Base-by-base conservation (phyloP, 768 basidiomycete species). In the Tricholoma terreum region DNA sequence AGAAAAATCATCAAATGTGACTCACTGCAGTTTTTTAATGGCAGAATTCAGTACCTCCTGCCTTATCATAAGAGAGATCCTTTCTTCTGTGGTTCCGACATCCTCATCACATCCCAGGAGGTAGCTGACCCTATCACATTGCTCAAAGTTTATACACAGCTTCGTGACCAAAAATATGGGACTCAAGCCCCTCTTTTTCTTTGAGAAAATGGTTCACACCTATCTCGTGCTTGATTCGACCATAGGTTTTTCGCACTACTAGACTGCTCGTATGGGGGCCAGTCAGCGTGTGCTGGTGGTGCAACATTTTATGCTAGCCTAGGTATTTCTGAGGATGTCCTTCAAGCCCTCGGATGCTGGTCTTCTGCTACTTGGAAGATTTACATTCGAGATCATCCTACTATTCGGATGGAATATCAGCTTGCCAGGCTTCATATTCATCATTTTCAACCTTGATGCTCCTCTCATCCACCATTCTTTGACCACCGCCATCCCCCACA, bases 331-430 rank as follows among this genome's bases (percentile, higher is more conserved):
- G 62, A 67, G 51, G 45, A 54, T 22, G 59, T 68, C 35, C 67
- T 69, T 36, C 64, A 65, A 52, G 61, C 67, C 10, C 31, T 69
- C 11, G 60, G 68, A 15, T 55, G 58, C 3, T 69, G 68, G 67
- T 63, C 67, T 9, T 67, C 63, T 4, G n/a, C 54, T 6, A 59
- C 69, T 1, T 68, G 65, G 64, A 63, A 60, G 38, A 63, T 66
- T 27, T 70, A 70, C 45, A 58, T 65, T 36, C 46, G 50, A 1
- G 63, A 68, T 11, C 53, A 66, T 36, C 67, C 67, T 10, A 31
- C 58, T n/a, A 30, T 68, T 11, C 58, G 56, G 3, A 55, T 58
- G 6, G 61, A 57, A 24, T 27, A 51, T 9, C 61, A 64, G 48
- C 60, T 63, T n/a, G 58, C 59, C 22, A n/a, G 45, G 11, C 56